Evolutionary conservation across 2,329 filamentous ascomycete species (phyloP), one percentile per base, ranked within the genome.

Genomic region (Penicillium sclerotigenum): DNA sequence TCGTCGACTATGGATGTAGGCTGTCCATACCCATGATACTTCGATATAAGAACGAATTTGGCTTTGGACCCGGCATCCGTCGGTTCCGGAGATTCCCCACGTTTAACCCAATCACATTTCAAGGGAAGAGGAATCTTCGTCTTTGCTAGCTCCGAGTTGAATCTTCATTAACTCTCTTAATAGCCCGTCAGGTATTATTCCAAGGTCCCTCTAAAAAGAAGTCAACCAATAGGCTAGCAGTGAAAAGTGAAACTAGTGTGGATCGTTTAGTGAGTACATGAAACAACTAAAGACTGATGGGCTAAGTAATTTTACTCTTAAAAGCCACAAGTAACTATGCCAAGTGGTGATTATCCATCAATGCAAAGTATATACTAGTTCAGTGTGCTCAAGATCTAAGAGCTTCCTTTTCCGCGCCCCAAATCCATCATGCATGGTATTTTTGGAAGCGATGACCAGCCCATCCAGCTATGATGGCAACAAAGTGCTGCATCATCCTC

Each of bases 401-500:
- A 59, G 43, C 37, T 64, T 65, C 5, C 46, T 51, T 10, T 33
- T 52, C 2, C 60, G n/a, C n/a, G n/a, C 71, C 72, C 67, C 71
- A 73, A 4, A 71, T 43, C 70, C 71, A 75, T 70, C 71, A 75
- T 0, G 60, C 67, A 13, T 65, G 47, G 18, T 58, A 29, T 24
- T 66, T 61, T 1, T 56, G 59, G 47, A 73, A 72, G 0, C 66
- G 40, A 1, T 63, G 28, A 0, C 60, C 61, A 8, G 73, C 71
- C 55, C 68, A 74, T 2, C 73, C 71, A 16, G 69, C 67, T 53
- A 71, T 68, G 7, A 67, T 57, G 1, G 65, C 66, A 1, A 73
- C 66, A 6, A 74, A 59, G 3, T 73, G 60, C 0, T 11, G 68
- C 68, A 40, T 78, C 74, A 47, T 79, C 77, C 16, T 76, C 72